phyloP scores from a whole-genome alignment of 2,329 filamentous ascomycete species.

The Myotisia sp. region DNA sequence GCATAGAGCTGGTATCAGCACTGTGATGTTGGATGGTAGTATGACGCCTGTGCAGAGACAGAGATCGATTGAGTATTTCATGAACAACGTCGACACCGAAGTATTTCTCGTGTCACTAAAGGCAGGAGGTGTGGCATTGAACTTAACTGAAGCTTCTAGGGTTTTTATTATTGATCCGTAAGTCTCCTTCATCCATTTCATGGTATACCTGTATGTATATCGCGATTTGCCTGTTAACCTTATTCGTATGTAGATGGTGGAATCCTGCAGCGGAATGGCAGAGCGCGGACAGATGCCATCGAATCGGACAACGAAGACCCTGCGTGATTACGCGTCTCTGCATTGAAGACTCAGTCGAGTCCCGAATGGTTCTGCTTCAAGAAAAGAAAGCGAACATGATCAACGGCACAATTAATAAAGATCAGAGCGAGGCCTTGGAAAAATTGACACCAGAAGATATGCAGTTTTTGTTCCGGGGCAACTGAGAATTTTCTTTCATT shows the following conservation, averaged over 20 bases:
- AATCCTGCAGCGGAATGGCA: constrained; percentile 99
- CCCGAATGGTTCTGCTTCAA: constrained; percentile 84
- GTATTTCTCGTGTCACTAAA: constrained; percentile 94
- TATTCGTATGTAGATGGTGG: constrained; percentile 61
- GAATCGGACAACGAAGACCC: constrained; percentile 85
- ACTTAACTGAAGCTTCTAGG: constrained; percentile 82
- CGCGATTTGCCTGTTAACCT: too few species aligned
- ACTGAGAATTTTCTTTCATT: constrained; percentile 1
- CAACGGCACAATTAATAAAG: constrained; percentile 87
- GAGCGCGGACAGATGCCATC: constrained; percentile 82
- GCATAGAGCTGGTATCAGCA: constrained; percentile 90
- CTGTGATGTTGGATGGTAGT: constrained; percentile 92
- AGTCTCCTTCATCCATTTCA: constrained; percentile 33
- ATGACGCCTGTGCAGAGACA: constrained; percentile 93
- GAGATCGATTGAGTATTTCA: constrained; percentile 89
- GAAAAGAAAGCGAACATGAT: constrained; percentile 99
- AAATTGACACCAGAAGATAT: constrained; percentile 82
- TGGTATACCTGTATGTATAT: neutral
- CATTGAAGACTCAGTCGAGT: constrained; percentile 95
- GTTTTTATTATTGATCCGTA: constrained; percentile 95
- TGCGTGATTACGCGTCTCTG: constrained; percentile 89
- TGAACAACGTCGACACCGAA: constrained; percentile 86
- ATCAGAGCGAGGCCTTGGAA: constrained; percentile 71
- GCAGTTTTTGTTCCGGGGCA: constrained; percentile 86
- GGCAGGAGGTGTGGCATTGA: constrained; percentile 87